phyloP scores from a whole-genome alignment of 495 filamentous ascomycete genomes.

The Tuber borchii region DNA sequence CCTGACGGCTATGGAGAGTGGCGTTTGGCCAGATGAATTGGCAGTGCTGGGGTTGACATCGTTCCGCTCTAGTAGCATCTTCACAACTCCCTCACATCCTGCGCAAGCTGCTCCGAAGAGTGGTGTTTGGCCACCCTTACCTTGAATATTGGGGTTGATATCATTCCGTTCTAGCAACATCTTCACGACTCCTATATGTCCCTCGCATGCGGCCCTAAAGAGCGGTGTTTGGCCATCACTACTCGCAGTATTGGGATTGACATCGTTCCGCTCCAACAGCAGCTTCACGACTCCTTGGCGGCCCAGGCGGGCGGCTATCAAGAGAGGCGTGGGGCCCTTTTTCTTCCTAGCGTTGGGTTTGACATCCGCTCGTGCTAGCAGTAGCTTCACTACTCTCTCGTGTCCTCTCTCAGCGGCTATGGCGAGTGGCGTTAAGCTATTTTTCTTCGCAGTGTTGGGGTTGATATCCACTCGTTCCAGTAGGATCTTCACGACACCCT shows the following conservation, averaged over 20 bases:
- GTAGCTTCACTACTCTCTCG: background rate
- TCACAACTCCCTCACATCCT: too few relatives aligned
- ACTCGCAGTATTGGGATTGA: background rate
- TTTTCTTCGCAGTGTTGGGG: background rate
- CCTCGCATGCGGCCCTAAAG: background rate
- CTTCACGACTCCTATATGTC: background rate
- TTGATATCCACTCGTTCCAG: background rate
- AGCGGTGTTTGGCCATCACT: background rate
- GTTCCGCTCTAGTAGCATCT: too few relatives aligned
- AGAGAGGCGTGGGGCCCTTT: background rate
- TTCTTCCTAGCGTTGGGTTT: background rate
- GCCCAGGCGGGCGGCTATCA: rapidly evolving
- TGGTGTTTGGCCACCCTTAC: background rate
- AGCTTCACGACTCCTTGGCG: background rate
- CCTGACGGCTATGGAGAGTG: background rate
- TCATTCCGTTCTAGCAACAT: background rate
- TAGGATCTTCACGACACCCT: background rate
- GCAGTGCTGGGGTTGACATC: too few relatives aligned
- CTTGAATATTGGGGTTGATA: background rate
- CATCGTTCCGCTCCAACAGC: background rate
- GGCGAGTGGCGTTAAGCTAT: background rate
- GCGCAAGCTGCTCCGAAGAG: too few relatives aligned
- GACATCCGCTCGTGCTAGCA: background rate
- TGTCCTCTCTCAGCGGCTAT: background rate
- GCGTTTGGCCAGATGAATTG: background rate